Evolutionary conservation across 2,329 filamentous ascomycete genomes (phyloP).

Genomic region (Cytospora piceae): DNA sequence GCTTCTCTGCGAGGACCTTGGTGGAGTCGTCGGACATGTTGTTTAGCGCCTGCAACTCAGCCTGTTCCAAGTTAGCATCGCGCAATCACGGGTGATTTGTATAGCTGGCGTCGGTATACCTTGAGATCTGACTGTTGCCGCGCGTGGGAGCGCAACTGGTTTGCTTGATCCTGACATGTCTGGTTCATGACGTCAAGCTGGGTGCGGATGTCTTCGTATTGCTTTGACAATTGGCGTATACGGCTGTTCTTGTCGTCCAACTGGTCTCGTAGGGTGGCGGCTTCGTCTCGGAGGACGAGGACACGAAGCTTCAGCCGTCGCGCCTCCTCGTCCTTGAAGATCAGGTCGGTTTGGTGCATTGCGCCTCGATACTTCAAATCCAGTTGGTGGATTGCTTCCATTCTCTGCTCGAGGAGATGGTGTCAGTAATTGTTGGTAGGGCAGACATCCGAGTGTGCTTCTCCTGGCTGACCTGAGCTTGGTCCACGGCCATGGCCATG

Average conservation of each 20-base stretch:
- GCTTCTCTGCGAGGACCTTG: conserved; percentile 66
- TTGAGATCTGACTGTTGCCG: conserved; percentile 53
- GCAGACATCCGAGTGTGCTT: neutral
- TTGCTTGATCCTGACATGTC: conserved; percentile 50
- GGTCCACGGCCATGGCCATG: conserved; percentile 36
- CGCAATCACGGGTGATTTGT: neutral
- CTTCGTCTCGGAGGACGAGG: conserved; percentile 75
- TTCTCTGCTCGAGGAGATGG: conserved; percentile 41
- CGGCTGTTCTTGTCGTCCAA: conserved; percentile 63
- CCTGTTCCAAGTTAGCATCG: conserved; percentile 49
- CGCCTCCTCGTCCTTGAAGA: conserved; percentile 75
- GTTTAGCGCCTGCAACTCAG: conserved; percentile 72
- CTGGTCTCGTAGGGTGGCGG: conserved; percentile 67
- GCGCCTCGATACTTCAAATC: conserved; percentile 73
- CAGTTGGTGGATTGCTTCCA: conserved; percentile 55
- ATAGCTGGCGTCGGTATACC: conserved; percentile 39
- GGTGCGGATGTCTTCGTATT: conserved; percentile 44
- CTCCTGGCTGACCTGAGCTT: conserved; percentile 39
- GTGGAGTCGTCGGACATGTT: conserved; percentile 69
- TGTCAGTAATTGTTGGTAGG: conserved; percentile 9
- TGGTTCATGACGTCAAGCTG: conserved; percentile 51
- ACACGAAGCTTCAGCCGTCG: conserved; percentile 71
- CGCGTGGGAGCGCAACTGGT: conserved; percentile 52
- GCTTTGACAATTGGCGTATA: conserved; percentile 51
- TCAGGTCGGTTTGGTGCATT: conserved; percentile 65